Conservation (phyloP, 1,284 basidiomycete genomes). For the Filobasidium uniguttulatum region DNA sequence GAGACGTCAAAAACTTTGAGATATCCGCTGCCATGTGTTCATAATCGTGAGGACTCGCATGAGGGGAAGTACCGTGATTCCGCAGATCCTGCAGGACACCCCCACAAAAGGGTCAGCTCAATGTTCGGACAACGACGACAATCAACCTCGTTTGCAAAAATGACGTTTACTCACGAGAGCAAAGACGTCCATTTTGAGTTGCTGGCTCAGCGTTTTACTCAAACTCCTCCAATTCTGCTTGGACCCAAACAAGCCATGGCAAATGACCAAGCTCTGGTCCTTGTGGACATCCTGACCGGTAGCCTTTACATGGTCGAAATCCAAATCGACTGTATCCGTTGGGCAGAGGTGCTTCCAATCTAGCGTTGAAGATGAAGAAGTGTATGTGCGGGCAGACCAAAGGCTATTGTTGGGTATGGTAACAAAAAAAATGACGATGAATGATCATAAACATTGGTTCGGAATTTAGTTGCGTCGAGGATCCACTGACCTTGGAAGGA, state of each 20-base stretch:
- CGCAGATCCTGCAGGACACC: slow-evolving; percentile 39
- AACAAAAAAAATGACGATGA: no score
- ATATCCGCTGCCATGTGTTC: slow-evolving; percentile 39
- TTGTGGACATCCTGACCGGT: background rate
- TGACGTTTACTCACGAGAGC: slow-evolving; percentile 34
- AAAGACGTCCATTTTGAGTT: slow-evolving; percentile 41
- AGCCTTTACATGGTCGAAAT: background rate
- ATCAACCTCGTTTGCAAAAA: background rate
- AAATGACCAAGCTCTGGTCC: slow-evolving; percentile 37
- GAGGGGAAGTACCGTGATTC: slow-evolving; percentile 44
- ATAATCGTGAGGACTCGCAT: slow-evolving; percentile 40
- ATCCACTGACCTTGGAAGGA: no score
- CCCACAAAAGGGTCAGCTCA: background rate
- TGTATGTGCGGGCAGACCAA: background rate
- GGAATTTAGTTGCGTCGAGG: no score
- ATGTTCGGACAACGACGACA: background rate
- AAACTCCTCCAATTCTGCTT: slow-evolving; percentile 48
- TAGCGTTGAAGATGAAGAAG: background rate
- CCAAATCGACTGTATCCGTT: background rate
- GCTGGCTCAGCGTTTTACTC: slow-evolving; percentile 39
- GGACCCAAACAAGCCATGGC: slow-evolving; percentile 43
- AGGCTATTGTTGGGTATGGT: no score
- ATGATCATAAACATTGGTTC: no score
- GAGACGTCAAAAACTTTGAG: slow-evolving; percentile 32
- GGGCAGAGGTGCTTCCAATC: no score